Evolutionary conservation across 495 filamentous ascomycete genomes (phyloP), one percentile per base, ranked within the genome.

Genomic region (Penicillium tannophilum): DNA sequence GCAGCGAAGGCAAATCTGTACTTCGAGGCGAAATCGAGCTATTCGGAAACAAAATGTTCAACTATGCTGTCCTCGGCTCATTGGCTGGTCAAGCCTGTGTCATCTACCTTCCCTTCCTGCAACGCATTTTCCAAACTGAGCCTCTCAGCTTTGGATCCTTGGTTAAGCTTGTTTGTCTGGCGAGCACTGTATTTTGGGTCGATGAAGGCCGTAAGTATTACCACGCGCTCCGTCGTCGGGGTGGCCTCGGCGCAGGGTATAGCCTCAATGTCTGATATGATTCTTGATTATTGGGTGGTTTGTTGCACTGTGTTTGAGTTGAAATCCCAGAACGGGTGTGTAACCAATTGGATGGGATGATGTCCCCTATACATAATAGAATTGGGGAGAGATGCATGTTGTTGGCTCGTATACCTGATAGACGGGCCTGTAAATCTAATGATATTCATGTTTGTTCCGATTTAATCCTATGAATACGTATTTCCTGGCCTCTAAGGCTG

Each of bases 61-160:
- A 97, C 72, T 94, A 90, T 77, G 91, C 93, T 3, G 93, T 98
- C 1, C 82, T 87, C 3, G 84, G 91, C 20, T 93, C 90, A 61
- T 70, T 98, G 17, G 78, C 88, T 19, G 93, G 94, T 7, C 94
- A 98, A 71, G 73, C 92, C 49, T 82, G 90, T 49, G 95, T 98
- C 47, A 90, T 98, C 50, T 98, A 97, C 70, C 85, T 97, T 44
- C 94, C 94, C 0, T 90, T 91, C 76, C 73, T 98, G 67, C 94
- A 98, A 76, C 83, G 88, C 42, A 86, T 97, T 24, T 98, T 98
- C 77, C 93, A 97, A 78, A 98, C 94, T 1, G 94, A 98, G 72
- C 86, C 92, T 2, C 75, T 98, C 19, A 76, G 84, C 20, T 63
- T 91, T 0, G 68, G 78, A 44, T 94, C 97, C 79, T 71, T 97